Base-by-base conservation (phyloP, 306 rosid species). In the Neltuma alba region DNA sequence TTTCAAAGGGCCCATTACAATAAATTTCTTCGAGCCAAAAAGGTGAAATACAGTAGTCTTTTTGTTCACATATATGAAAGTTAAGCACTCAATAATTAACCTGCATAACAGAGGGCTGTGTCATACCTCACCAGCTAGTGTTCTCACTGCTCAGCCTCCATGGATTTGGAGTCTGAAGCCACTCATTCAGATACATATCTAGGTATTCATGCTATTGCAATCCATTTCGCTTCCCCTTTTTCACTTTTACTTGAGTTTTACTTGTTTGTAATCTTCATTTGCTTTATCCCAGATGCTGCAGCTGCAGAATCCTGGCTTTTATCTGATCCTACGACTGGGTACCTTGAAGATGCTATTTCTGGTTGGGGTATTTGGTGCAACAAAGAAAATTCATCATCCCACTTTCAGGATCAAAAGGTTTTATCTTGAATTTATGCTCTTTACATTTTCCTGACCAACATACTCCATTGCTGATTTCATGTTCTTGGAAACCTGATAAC, bases 271-370 rank as follows among this genome's bases (percentile, higher is more conserved):
- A 77, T 72, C 73, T 18, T 55, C 52, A 11, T 64, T 69, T 80
- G 76, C 3, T 75, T 70, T 52, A 36, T 73, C 58, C 30, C 9
- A 63, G 30, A 54, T 79, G 76, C 4, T 73, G 76, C 5, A 80
- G 74, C 57, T 63, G 85, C 55, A 50, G 89, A 74, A 40, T 62
- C 85, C 25, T 86, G 89, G 87, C 75, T 83, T 74, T 72, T 65
- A 21, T 81, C 65, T 73, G 82, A 86, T 66, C 68, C 85, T 40
- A 80, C 87, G 9, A 77, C 74, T 74, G 87, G 89, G 42, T 86
- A 86, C 84, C 89, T 86, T 75, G 89, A 86, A 81, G 89, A 86
- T 86, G 89, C 85, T 69, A 80, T 86, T 57, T 67, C 76, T 60
- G 87, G 85, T 7, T 83, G 85, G 85, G 87, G 65, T 61, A 76